A percentile compares a stretch with the other conserved stretches of the same genome.
These are phyloP conservation scores for Monosporascus cannonballus DNA, from an alignment of 2,329 filamentous ascomycete species.

Conservation along the genomic window DNA sequence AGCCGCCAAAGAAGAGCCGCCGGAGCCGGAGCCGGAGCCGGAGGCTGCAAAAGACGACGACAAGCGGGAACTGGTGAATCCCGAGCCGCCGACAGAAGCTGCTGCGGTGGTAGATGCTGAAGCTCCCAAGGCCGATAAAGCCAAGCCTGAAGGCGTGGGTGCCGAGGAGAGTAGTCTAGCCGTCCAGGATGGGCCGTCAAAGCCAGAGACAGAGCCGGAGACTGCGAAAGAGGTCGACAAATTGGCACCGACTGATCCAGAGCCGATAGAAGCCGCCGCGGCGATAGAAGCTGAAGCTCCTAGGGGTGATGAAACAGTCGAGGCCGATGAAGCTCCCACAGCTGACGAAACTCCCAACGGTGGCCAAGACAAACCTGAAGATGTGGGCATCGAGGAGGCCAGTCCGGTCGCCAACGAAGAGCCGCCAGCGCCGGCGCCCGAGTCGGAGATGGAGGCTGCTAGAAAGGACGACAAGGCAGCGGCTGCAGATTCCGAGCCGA, in stretches of 20 bases:
- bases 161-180: neutral
- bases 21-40: neutral
- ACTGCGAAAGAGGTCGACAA: constrained; percentile 1
- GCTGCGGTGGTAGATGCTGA: neutral
- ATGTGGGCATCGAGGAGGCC: neutral
- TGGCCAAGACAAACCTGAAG: neutral
- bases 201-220: constrained; percentile 3
- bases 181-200: constrained; percentile 3
- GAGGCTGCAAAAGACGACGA: neutral
- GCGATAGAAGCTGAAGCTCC: neutral
- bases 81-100: constrained; percentile 1
- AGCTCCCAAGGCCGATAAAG: neutral
- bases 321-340: constrained; percentile 1
- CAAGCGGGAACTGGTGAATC: neutral
- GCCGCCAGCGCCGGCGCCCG: neutral
- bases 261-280: neutral
- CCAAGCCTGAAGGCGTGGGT: constrained; percentile 7
- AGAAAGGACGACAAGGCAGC: neutral
- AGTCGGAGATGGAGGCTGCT: neutral
- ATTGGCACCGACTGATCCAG: neutral
- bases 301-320: neutral
- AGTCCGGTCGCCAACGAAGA: neutral
- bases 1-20: neutral
- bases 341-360: no score
- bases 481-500: constrained; percentile 1